Percentiles rank a stretch among this genome's conserved stretches.
Conservation (phyloP, 257 asterid species). For the Capsicum rhomboideum region DNA sequence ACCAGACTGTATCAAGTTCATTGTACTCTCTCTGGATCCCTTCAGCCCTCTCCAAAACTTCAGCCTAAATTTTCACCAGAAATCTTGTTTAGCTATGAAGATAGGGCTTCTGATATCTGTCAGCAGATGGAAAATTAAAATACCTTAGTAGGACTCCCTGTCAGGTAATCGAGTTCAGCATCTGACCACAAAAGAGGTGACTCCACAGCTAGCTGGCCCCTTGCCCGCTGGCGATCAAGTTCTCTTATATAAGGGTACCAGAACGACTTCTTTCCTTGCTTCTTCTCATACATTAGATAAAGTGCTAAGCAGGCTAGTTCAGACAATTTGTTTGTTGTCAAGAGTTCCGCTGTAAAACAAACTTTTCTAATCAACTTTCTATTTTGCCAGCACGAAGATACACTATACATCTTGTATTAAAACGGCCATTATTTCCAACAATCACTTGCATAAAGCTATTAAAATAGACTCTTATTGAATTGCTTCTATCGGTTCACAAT, state of each 20-base stretch:
- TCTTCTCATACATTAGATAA: conserved; percentile 98
- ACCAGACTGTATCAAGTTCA: conserved; percentile 99
- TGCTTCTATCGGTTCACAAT: neutral
- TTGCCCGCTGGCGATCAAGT: conserved; percentile 93
- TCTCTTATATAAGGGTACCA: conserved; percentile 94
- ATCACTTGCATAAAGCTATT: neutral
- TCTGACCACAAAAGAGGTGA: conserved; percentile 97
- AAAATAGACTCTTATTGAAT: neutral
- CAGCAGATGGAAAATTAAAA: conserved; percentile 8
- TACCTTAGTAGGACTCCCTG: conserved; percentile 97
- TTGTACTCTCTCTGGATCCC: conserved; percentile 90
- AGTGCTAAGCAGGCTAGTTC: conserved; percentile 95
- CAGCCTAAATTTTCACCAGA: conserved; percentile 48
- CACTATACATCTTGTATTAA: neutral
- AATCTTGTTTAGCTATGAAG: neutral
- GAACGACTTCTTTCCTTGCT: conserved; percentile 87
- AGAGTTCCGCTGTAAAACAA: conserved; percentile 75
- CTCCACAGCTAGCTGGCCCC: conserved; percentile 98
- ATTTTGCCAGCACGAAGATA: conserved; percentile 2
- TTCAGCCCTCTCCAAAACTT: conserved; percentile 74
- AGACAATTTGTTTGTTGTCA: conserved; percentile 91
- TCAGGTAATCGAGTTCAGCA: conserved; percentile 69
- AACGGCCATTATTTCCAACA: neutral
- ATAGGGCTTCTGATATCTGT: neutral
- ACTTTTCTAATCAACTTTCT: neutral